Evolutionary conservation across 2,329 filamentous ascomycete species (phyloP), one percentile per base, ranked within the genome.

Genomic region (Canariomyces notabilis): DNA sequence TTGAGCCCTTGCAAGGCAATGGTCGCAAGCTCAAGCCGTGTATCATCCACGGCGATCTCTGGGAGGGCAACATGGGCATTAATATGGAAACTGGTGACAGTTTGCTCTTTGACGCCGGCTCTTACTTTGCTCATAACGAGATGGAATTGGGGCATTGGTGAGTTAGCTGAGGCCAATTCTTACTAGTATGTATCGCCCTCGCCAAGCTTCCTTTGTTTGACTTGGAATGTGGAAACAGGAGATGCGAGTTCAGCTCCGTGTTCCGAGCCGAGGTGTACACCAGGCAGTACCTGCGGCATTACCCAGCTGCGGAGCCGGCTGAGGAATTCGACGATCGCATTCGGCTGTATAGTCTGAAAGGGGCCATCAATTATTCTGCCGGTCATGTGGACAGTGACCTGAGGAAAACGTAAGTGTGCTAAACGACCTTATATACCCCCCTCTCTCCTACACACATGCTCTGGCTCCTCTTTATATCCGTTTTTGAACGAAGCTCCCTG

Each of bases 101-200:
- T 11, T 44, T 64, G 18, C 52, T 71, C 3, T 71, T 69, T 44
- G 68, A 72, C 45, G 59, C 65, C 1, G 64, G 60, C 1, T 59
- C 55, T 0, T 66, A 61, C 41, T 72, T 66, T 46, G 68, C 62
- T 0, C 70, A 72, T 45, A 65, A 70, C 29, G 69, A 71, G 55
- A 63, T 63, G 57, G 63, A 65, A 41, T 43, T 64, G 3, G 61
- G 57, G 4, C 56, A 57, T 6, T 65, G 63, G 62, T 37, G 61
- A 26, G 22, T 26, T n/a, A n/a, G n/a, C n/a, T n/a, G n/a, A n/a
- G n/a, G n/a, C n/a, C n/a, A n/a, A 22, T 47, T 46, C 6, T n/a
- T n/a, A n/a, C n/a, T n/a, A n/a, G 44, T 23, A 5, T 15, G 19
- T 5, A 29, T 16, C 14, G 9, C 18, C 18, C 19, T 44, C 22